Conservation (phyloP, 225 moss, liverwort and hornwort genomes). For the Ulota crispa region DNA sequence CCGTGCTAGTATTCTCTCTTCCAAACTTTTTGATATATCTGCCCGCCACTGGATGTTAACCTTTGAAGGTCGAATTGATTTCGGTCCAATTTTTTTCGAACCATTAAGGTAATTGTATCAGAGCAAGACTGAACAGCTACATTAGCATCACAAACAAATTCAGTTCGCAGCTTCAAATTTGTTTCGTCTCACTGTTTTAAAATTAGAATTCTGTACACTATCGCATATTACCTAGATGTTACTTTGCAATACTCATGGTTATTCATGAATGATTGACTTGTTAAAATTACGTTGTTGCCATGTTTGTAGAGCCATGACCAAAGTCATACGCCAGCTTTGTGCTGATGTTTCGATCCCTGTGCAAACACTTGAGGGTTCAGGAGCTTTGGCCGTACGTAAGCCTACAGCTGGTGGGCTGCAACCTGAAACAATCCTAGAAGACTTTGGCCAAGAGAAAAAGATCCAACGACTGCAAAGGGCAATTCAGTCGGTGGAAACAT, state of each 20-base stretch:
- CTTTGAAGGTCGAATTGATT: background rate
- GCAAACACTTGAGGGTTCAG: constrained; percentile 18
- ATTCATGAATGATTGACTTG: background rate
- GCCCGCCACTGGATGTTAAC: background rate
- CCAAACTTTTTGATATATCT: background rate
- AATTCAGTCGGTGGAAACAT: constrained; percentile 57
- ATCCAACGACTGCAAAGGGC: constrained; percentile 64
- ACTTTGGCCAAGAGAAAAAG: constrained; percentile 33
- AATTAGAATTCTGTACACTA: background rate
- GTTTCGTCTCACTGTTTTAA: background rate
- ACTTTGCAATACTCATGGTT: background rate
- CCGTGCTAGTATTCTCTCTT: background rate
- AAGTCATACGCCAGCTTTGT: constrained; percentile 54
- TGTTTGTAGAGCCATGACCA: constrained; percentile 51
- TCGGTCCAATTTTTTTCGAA: background rate
- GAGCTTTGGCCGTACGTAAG: constrained; percentile 47
- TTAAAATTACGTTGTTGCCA: constrained; percentile 5
- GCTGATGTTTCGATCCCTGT: constrained; percentile 40
- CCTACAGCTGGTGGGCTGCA: constrained; percentile 37
- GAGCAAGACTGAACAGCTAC: background rate
- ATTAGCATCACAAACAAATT: background rate
- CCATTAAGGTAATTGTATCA: constrained; percentile 5
- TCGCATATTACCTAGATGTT: background rate
- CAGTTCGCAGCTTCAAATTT: background rate
- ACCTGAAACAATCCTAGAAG: constrained; percentile 23